phyloP scores from a whole-genome alignment of 1,284 basidiomycete genomes.

The Puccinia coronata region DNA sequence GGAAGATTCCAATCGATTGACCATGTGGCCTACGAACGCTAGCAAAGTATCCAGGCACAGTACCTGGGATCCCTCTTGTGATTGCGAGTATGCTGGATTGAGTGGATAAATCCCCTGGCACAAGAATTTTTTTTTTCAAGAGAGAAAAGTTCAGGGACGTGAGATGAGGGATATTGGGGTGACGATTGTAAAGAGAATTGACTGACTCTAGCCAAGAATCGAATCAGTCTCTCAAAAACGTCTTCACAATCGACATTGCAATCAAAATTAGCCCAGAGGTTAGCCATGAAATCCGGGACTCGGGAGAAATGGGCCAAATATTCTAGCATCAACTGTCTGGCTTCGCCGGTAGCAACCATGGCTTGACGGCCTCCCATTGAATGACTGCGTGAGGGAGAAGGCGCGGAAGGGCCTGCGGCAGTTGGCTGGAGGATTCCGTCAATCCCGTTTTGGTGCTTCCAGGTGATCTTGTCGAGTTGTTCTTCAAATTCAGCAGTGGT shows the following conservation, averaged over 20 bases:
- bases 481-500: conserved; percentile 54
- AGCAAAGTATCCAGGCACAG: conserved; percentile 86
- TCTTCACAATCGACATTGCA: conserved; percentile 96
- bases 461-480: conserved; percentile 55
- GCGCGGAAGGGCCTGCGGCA: conserved; percentile 58
- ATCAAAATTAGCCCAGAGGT: conserved; percentile 94
- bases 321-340: conserved; percentile 85
- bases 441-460: conserved; percentile 53
- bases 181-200: background rate
- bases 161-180: conserved; percentile 11
- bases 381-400: conserved; percentile 62
- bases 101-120: conserved; percentile 74
- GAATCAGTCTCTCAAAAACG: conserved; percentile 85
- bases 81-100: conserved; percentile 68
- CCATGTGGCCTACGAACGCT: conserved; percentile 83
- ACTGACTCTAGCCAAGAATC: conserved; percentile 69
- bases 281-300: conserved; percentile 82
- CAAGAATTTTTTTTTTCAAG: background rate
- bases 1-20: conserved; percentile 69
- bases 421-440: conserved; percentile 48
- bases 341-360: conserved; percentile 67
- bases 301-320: conserved; percentile 77
- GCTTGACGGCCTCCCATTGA: conserved; percentile 60
- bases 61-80: conserved; percentile 76
- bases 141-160: background rate